Percentiles rank a stretch among this genome's conserved stretches.
Conservation (phyloP, 2,329 filamentous ascomycete species). For the Gaeumannomyces sp. region DNA sequence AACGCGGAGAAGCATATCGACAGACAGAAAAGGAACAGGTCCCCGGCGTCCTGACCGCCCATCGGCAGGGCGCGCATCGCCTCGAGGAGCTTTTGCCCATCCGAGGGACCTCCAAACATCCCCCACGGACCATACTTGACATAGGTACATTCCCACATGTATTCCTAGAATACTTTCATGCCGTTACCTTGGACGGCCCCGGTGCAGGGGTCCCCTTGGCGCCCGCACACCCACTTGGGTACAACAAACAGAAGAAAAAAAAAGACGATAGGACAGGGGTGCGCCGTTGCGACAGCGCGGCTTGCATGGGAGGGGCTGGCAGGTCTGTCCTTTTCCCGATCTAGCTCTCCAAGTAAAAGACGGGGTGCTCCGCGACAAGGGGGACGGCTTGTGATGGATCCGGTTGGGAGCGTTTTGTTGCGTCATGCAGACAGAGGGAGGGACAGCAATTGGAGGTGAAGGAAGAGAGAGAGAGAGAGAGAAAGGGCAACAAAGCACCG, state of each 20-base stretch:
- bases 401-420: neutral
- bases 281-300: neutral
- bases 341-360: neutral
- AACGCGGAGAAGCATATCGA: neutral
- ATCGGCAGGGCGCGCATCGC: neutral
- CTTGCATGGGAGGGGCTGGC: neutral
- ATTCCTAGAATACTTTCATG: constrained; percentile 1
- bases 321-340: neutral
- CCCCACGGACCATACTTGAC: too few relatives aligned
- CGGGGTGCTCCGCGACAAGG: neutral
- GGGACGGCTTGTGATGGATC: neutral
- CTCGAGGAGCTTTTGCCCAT: neutral
- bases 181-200: too few relatives aligned
- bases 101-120: neutral
- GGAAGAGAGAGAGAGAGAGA: neutral
- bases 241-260: neutral
- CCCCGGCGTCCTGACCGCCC: neutral
- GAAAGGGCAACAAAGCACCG: neutral
- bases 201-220: neutral
- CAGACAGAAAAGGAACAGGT: neutral
- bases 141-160: neutral
- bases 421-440: neutral
- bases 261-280: neutral
- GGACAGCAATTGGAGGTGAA: neutral
- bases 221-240: neutral